phyloP scores from a whole-genome alignment of 768 basidiomycete genomes.

The Leccinum subtestaceum region DNA sequence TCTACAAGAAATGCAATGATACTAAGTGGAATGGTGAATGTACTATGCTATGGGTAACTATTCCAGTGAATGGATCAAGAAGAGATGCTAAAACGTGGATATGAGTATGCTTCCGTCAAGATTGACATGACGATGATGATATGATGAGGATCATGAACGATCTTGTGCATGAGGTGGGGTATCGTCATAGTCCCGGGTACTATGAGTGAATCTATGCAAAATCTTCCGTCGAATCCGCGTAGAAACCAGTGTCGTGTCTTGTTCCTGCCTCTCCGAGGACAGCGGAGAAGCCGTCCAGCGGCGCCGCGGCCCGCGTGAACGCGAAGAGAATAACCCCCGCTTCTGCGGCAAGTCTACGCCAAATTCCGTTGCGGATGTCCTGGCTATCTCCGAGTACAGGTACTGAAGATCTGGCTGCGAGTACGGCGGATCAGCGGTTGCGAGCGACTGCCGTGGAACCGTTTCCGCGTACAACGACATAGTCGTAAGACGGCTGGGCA shows the following conservation, averaged over 20 bases:
- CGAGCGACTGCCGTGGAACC: constrained; percentile 8
- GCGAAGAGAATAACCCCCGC: constrained; percentile 12
- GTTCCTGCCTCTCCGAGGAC: constrained; percentile 13
- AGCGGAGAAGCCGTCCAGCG: constrained; percentile 20
- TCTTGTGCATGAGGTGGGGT: constrained; percentile 7
- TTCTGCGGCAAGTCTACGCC: constrained; percentile 18
- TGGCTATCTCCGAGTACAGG: constrained; percentile 18
- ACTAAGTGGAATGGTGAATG: constrained; percentile 4
- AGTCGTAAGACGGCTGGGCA: constrained; percentile 26
- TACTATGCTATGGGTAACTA: constrained; percentile 5
- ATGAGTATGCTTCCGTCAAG: constrained; percentile 20
- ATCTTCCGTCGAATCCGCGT: constrained; percentile 34
- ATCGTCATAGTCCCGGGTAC: constrained; percentile 10
- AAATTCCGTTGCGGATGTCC: constrained; percentile 21
- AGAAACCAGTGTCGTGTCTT: constrained; percentile 14
- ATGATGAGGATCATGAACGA: constrained; percentile 9
- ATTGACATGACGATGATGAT: background rate
- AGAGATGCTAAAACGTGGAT: constrained; percentile 2
- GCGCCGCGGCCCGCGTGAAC: constrained; percentile 18
- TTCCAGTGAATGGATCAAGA: constrained; percentile 8
- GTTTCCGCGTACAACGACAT: constrained; percentile 23
- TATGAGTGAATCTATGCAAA: constrained; percentile 34
- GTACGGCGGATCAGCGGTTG: constrained; percentile 22
- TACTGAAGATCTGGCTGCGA: constrained; percentile 32
- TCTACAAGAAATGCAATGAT: constrained; percentile 15